Evolutionary conservation across 1,139 yeast species (phyloP), one percentile per base, ranked within the genome.

Genomic region (Arxiozyma slooffiae): DNA sequence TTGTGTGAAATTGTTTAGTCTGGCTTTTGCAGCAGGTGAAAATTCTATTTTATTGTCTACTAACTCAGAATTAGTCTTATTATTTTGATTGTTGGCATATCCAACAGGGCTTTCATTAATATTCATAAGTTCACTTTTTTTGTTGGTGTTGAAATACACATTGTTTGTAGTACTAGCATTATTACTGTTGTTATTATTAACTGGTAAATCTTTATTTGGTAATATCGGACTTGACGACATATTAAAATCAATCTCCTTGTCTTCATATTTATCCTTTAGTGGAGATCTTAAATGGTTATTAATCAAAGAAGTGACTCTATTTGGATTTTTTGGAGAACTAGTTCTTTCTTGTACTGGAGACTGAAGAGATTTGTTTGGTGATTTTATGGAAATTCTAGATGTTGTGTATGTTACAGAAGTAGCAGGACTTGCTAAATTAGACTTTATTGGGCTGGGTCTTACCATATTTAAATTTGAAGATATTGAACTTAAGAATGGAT

Each of bases 381-480:
- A 60, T 22, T 58, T 57, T 8, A 64, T 64, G n/a, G 66, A 60
- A 21, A 66, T 64, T 52, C 69, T 60, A 4, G 69, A 66, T 1
- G 67, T 66, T 16, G 66, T 66, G 43, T 66, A 66, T 2, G 66
- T 56, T 7, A 63, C 64, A 4, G 68, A 66, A 0, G 68, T 57
- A 1, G 69, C 68, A n/a, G 69, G 69, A 48, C 66, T 64, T 4
- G 60, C 61, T 7, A 50, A 39, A 26, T 40, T 39, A 24, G 22
- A 38, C n/a, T 22, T 39, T 7, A 18, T 23, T 16, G n/a, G 26
- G 26, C 14, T 47, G 18, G 36, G 18, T 47, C 23, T 21, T n/a
- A 37, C 30, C 24, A 38, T 20, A 30, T 18, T 42, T 16, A 34
- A 18, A 9, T 37, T 20, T 14, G 14, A 14, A 14, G 45, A 8